Evolutionary conservation across 2,329 filamentous ascomycete species (phyloP).

Genomic region (Moelleriella libera): DNA sequence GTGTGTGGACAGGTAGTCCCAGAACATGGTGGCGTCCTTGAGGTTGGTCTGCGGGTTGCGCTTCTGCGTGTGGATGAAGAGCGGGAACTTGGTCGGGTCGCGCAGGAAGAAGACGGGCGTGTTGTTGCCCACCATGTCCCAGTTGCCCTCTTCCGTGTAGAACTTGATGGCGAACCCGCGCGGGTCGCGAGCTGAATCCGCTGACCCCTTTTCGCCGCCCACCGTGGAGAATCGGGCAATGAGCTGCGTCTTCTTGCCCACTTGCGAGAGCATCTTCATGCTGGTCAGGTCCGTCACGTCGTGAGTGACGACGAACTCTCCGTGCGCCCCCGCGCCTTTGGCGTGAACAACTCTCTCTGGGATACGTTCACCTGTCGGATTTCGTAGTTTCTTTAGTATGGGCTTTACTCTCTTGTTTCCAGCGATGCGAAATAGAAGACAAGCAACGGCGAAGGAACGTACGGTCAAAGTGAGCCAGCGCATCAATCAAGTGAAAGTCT

Average conservation of each 20-base stretch:
- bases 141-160: constrained; percentile 58
- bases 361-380: constrained; percentile 23
- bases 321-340: constrained; percentile 28
- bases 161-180: constrained; percentile 46
- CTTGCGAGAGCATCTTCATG: constrained; percentile 36
- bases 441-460: background rate
- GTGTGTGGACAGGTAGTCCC: constrained; percentile 34
- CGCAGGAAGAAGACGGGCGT: constrained; percentile 66
- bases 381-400: background rate
- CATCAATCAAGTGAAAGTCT: constrained; percentile 31
- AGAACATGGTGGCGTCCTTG: constrained; percentile 50
- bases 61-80: constrained; percentile 69
- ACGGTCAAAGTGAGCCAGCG: constrained; percentile 1
- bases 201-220: constrained; percentile 50
- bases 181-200: constrained; percentile 55
- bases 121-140: constrained; percentile 65
- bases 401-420: background rate
- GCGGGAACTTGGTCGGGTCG: constrained; percentile 60
- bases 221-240: constrained; percentile 60
- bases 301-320: constrained; percentile 44
- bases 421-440: background rate
- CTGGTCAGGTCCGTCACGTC: constrained; percentile 40
- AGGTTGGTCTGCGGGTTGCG: constrained; percentile 58
- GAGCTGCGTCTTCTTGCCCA: constrained; percentile 40
- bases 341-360: constrained; percentile 28